Percentiles rank a stretch among this genome's conserved stretches.
These are phyloP conservation scores for Meira nashicola DNA, from an alignment of 1,284 basidiomycete species.

Conservation along the genomic window DNA sequence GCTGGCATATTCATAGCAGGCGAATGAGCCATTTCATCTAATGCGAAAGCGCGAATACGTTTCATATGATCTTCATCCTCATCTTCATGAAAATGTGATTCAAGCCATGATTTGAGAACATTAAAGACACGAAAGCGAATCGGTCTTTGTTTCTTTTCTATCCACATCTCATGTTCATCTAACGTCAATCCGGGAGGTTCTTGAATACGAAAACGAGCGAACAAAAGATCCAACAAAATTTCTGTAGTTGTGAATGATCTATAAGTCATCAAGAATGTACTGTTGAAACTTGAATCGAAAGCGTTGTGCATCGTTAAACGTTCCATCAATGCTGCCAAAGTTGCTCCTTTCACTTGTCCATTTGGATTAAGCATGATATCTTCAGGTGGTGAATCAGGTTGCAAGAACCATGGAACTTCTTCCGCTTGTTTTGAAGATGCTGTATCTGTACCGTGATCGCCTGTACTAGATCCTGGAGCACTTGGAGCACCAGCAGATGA, in stretches of 20 bases:
- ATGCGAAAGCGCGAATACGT: conserved; percentile 50
- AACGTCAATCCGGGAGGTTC: conserved; percentile 67
- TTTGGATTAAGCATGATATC: conserved; percentile 78
- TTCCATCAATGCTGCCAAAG: conserved; percentile 77
- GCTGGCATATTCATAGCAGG: conserved; percentile 31
- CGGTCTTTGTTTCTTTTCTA: conserved; percentile 77
- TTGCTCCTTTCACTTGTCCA: conserved; percentile 71
- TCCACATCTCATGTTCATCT: conserved; percentile 74
- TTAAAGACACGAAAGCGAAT: conserved; percentile 61
- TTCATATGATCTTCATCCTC: conserved; percentile 52
- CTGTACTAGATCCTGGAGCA: neutral
- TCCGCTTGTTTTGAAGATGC: conserved; percentile 16
- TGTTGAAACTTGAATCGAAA: conserved; percentile 72
- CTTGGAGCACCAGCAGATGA: conserved; percentile 2
- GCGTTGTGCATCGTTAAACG: conserved; percentile 74
- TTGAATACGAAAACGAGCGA: conserved; percentile 74
- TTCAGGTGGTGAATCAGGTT: conserved; percentile 69
- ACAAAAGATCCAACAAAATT: conserved; percentile 78
- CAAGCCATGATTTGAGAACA: conserved; percentile 55
- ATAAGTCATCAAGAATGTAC: conserved; percentile 94
- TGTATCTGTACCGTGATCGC: neutral
- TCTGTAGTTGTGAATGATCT: conserved; percentile 86
- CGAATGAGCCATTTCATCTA: conserved; percentile 42
- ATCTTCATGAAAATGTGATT: conserved; percentile 52
- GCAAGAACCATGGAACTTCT: conserved; percentile 70